Conservation (phyloP, 2,329 filamentous ascomycete species). For the Clonostachys sp. region DNA sequence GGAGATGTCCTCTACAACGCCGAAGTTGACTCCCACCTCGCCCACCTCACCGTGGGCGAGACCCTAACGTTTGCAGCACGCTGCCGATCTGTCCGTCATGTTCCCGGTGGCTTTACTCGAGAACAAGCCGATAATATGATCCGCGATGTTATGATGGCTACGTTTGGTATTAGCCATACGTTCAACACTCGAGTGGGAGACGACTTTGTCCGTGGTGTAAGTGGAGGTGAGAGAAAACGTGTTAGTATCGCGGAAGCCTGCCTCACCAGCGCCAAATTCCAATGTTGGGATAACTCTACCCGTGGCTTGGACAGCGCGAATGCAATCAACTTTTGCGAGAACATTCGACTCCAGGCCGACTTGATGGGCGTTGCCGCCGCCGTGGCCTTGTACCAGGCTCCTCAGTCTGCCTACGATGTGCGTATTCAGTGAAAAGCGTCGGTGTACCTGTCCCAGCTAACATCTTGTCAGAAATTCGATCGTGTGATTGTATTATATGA, state of each 20-base stretch:
- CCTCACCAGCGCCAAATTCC: slow-evolving; percentile 37
- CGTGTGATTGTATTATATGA: slow-evolving; percentile 55
- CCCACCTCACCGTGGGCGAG: slow-evolving; percentile 57
- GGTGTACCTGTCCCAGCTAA: slow-evolving; percentile 18
- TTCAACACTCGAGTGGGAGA: slow-evolving; percentile 57
- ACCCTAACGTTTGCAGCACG: slow-evolving; percentile 59
- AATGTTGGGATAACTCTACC: slow-evolving; percentile 67
- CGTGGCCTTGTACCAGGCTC: slow-evolving; percentile 72
- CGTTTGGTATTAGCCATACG: slow-evolving; percentile 61
- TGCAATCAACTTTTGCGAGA: slow-evolving; percentile 57
- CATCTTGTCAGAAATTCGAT: slow-evolving; percentile 49
- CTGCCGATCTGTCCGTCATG: slow-evolving; percentile 51
- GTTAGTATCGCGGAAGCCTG: slow-evolving; percentile 65
- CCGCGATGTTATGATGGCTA: slow-evolving; percentile 54
- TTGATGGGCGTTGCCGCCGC: slow-evolving; percentile 71
- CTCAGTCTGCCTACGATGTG: slow-evolving; percentile 63
- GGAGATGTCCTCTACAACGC: slow-evolving; percentile 58
- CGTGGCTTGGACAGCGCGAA: slow-evolving; percentile 57
- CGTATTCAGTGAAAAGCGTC: slow-evolving; percentile 27
- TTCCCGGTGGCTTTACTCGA: slow-evolving; percentile 44
- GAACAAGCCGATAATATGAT: slow-evolving; percentile 13
- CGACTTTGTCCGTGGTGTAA: slow-evolving; percentile 48
- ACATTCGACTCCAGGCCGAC: slow-evolving; percentile 48
- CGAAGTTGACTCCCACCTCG: slow-evolving; percentile 58
- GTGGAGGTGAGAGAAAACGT: slow-evolving; percentile 58